Base-by-base conservation (phyloP, 768 basidiomycete species). In the Rhizopogon vesiculosus region DNA sequence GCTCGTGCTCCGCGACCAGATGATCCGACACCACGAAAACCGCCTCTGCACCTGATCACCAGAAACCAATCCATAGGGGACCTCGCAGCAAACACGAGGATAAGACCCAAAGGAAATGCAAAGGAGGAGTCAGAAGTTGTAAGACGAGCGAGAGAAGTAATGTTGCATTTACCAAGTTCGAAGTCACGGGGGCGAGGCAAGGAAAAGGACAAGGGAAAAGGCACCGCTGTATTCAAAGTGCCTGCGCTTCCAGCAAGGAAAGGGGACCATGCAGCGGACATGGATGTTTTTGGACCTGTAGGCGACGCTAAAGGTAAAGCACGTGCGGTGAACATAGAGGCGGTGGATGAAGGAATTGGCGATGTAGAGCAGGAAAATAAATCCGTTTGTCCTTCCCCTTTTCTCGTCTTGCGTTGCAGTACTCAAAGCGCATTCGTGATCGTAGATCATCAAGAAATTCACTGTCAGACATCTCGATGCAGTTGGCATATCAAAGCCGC, bases 11-110 rank as follows among this genome's bases (percentile, higher is more conserved):
- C 85, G 4, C 76, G 89, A 38, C 89, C 89, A 0, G 89, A 91
- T 58, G 89, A 91, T 57, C 89, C 88, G 0, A 89, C 84, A 5
- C 89, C 89, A 7, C 86, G 89, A 16, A 75, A 78, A 29, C 87
- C 88, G 0, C 86, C 87, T 3, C 58, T 61, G 7, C 54, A 74
- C 44, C 59, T 72, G 22, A 31, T 56, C 8, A 59, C 39, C 25
- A 33, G 5, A 2, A 56, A 55, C 28, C 55, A 38, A 55, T 55
- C 51, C 9, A 51, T 66, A 3, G 45, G 57, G 2, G 60, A 64
- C 22, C 56, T 65, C 8, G 58, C 61, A 5, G 62, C 60, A 2
- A 64, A 54, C 38, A 68, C 60, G 29, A 61, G 65, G 9, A 70
- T 69, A 31, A 59, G 60, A 39, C 58, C 54, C n/a, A 69, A 65